Base-by-base conservation (phyloP, 257 asterid species). In the Perilla frutescens region DNA sequence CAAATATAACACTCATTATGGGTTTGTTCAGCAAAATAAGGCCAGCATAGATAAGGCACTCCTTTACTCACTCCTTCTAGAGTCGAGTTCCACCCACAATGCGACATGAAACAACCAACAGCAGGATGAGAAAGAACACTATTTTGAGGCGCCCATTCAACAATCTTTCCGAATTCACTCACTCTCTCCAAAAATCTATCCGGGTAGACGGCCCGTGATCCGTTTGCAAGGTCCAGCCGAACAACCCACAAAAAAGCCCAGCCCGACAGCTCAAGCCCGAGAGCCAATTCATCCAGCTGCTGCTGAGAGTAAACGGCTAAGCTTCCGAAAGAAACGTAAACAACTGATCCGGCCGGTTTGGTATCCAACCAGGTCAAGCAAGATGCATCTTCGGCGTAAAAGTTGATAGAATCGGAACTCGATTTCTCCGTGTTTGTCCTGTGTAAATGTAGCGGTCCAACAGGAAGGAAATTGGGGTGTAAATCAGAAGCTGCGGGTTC, bases 281-380 rank as follows among this genome's bases (percentile, higher is more conserved):
- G 20, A 29, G 85, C 85, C 3, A 81, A 61, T 57, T 84, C 88
- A 34, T 75, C 67, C 0, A 40, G 4, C 44, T 40, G 44, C 7
- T 40, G 44, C 44, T 40, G 44, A 4, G 44, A 40, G 44, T 4
- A 78, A 20, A 73, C 58, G 2, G 83, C 81, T 10, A 79, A 6
- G 70, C 83, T 76, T 8, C 87, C 85, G 41, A 83, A 83, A 20
- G 87, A 74, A 55, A 83, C 78, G 7, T 80, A 84, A 6, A 84
- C 12, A 7, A 84, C 85, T 3, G 85, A 78, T 45, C 60, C 62
- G 26, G 20, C 14, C 48, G 63, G 76, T 20, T 81, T 77, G 1
- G 1, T 37, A 53, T 76, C 50, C 47, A 84, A 49, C 88, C 88
- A 81, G 26, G 8, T 63, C 50, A 84, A 14, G 54, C 82, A 80